These are phyloP conservation scores for Vitis hybrid DNA, from an alignment of 177 flowering plant genomes.

Conservation along the genomic window DNA sequence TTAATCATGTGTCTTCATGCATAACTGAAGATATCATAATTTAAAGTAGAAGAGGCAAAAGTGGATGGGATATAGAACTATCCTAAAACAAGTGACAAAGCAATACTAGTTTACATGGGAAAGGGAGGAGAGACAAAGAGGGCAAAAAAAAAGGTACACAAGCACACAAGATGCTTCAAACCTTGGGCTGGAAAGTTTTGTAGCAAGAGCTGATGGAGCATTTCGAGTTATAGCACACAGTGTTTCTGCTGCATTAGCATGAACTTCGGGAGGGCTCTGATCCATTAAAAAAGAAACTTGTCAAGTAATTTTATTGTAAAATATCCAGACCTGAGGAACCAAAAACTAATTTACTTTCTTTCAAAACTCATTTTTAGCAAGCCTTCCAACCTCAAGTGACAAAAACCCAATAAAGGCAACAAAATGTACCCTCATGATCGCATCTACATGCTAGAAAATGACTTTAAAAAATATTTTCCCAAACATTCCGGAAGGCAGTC, in stretches of 20 bases:
- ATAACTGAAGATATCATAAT: too few relatives aligned
- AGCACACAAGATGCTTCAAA: constrained; percentile 27
- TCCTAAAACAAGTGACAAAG: neutral
- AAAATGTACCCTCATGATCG: too few relatives aligned
- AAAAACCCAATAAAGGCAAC: too few relatives aligned
- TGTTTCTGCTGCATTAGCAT: constrained; percentile 94
- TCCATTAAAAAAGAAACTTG: constrained; percentile 12
- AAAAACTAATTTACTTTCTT: neutral
- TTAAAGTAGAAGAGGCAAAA: neutral
- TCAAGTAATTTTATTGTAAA: constrained; percentile 3
- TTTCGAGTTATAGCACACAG: constrained; percentile 81
- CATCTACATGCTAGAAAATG: too few relatives aligned
- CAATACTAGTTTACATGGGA: neutral
- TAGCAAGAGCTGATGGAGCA: constrained; percentile 76
- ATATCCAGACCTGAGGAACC: neutral
- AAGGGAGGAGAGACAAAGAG: neutral
- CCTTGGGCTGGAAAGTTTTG: constrained; percentile 87
- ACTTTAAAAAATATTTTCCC: too few relatives aligned
- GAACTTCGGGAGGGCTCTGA: constrained; percentile 89
- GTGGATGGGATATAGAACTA: neutral
- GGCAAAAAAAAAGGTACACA: neutral
- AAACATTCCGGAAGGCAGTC: too few relatives aligned
- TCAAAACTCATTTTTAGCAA: neutral
- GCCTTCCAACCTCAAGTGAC: neutral
- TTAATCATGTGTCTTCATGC: too few relatives aligned